A percentile compares a stretch with the other conserved stretches of the same genome.
These are phyloP conservation scores for Suillus subluteus DNA, from an alignment of 768 basidiomycete genomes.

Conservation along the genomic window DNA sequence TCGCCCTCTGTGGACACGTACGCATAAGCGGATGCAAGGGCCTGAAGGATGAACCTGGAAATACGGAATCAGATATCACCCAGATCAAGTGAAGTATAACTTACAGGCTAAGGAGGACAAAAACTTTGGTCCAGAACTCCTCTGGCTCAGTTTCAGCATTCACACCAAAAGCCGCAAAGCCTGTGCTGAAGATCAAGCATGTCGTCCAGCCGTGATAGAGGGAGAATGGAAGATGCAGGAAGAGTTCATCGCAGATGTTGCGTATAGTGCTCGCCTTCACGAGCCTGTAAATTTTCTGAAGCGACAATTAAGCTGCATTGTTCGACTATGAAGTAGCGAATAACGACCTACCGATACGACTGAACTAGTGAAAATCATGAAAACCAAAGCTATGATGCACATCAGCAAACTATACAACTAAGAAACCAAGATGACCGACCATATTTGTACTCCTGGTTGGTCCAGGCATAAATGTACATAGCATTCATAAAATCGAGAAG, in stretches of 20 bases:
- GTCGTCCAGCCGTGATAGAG: slow-evolving; percentile 69
- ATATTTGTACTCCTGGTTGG: slow-evolving; percentile 50
- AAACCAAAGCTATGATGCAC: slow-evolving; percentile 36
- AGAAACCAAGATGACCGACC: slow-evolving; percentile 27
- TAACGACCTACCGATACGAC: slow-evolving; percentile 48
- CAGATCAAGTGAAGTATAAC: slow-evolving; percentile 13
- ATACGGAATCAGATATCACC: background rate
- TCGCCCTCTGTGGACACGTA: slow-evolving; percentile 68
- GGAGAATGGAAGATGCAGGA: slow-evolving; percentile 75
- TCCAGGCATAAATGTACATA: slow-evolving; percentile 66
- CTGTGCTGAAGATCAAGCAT: slow-evolving; percentile 54
- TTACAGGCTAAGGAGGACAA: slow-evolving; percentile 62
- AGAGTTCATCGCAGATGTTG: slow-evolving; percentile 57
- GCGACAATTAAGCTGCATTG: slow-evolving; percentile 35
- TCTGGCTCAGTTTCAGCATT: slow-evolving; percentile 55
- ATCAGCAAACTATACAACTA: slow-evolving; percentile 14
- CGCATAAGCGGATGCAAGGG: slow-evolving; percentile 64
- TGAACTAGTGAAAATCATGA: slow-evolving; percentile 49
- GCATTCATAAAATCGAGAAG: slow-evolving; percentile 66
- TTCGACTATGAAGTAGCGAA: slow-evolving; percentile 25
- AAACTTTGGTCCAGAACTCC: slow-evolving; percentile 62
- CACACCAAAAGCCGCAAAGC: slow-evolving; percentile 64
- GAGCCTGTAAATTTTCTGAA: slow-evolving; percentile 65
- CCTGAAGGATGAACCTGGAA: slow-evolving; percentile 55
- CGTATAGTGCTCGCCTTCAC: slow-evolving; percentile 60